phyloP scores from a whole-genome alignment of 1,284 basidiomycete species.

The Cryptococcus wingfieldii region DNA sequence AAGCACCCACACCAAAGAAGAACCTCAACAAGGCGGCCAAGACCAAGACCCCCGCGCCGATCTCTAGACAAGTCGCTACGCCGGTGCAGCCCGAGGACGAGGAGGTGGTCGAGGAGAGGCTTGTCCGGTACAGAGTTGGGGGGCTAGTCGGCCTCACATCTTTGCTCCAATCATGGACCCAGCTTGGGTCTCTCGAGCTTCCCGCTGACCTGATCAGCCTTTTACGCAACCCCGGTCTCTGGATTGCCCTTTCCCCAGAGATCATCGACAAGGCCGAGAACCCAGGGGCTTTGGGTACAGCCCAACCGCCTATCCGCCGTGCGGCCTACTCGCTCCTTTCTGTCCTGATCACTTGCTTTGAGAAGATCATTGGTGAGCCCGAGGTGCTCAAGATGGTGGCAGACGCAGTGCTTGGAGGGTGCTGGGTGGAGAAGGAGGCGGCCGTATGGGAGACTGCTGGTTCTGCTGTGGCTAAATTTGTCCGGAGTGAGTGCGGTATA shows the following conservation, averaged over 20 bases:
- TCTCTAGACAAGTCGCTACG: slow-evolving; percentile 8
- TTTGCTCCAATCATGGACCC: slow-evolving; percentile 39
- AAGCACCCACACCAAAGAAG: slow-evolving; percentile 17
- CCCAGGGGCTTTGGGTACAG: slow-evolving; percentile 12
- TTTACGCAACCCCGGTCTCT: slow-evolving; percentile 34
- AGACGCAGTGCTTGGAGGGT: slow-evolving; percentile 61
- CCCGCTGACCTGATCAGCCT: slow-evolving; percentile 26
- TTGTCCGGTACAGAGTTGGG: slow-evolving; percentile 65
- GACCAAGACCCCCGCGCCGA: slow-evolving; percentile 8
- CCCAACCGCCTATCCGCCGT: slow-evolving; percentile 41
- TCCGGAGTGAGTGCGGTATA: slow-evolving; percentile 58
- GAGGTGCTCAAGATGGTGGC: slow-evolving; percentile 52
- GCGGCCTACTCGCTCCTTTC: slow-evolving; percentile 38
- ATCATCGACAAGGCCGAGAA: slow-evolving; percentile 1
- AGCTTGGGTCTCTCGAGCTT: slow-evolving; percentile 15
- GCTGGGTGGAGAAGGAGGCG: slow-evolving; percentile 70
- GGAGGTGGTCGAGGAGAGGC: slow-evolving; percentile 57
- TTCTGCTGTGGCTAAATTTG: slow-evolving; percentile 63
- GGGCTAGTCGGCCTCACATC: slow-evolving; percentile 67
- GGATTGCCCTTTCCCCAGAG: slow-evolving; percentile 30
- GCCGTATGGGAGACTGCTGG: slow-evolving; percentile 65
- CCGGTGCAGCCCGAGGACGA: slow-evolving; percentile 26
- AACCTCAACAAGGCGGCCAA: slow-evolving; percentile 21
- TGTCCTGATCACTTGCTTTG: slow-evolving; percentile 27
- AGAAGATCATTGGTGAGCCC: slow-evolving; percentile 21